Evolutionary conservation across 768 basidiomycete genomes (phyloP), one percentile per base, ranked within the genome.

Genomic region (Lactarius sanguifluus): DNA sequence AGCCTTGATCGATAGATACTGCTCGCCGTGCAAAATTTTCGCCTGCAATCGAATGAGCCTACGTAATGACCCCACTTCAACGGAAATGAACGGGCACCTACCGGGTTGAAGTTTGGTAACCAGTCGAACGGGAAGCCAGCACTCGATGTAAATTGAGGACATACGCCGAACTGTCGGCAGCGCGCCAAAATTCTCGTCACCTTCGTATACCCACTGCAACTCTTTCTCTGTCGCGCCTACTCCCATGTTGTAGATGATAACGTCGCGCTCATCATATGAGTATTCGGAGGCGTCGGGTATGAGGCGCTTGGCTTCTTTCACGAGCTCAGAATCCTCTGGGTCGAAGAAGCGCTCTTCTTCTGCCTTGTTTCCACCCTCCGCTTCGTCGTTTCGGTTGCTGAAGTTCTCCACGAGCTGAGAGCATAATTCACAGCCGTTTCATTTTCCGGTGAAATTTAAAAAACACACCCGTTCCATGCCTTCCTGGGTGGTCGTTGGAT

Each of bases 1-100:
- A 2, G 80, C 87, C 72, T 91, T 89, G 76, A 99, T 92, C 67
- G 86, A 83, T 71, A 99, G 79, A 76, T 93, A 98, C 73, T 98
- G 97, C 75, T 99, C 97, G 55, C 97, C 97, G 75, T 99, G 97
- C 20, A 99, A 84, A n/a, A 99, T 81, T 78, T 94, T 98, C 57
- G 95, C 93, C 93, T 94, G 52, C 15, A 16, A 20, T 34, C 41
- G 40, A 25, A 43, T 34, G 43, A 57, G 38, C 58, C n/a, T 25
- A 45, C 32, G 20, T 65, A 47, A 65, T 61, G 47, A 18, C 36
- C 55, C 40, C 23, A 32, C 9, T 28, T 9, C 69, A 66, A 52
- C 23, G 40, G 59, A 58, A 20, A 67, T n/a, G n/a, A 34, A 16
- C 15, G 12, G 15, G n/a, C 40, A 77, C 86, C 59, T 71, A 92